Evolutionary conservation across 2,329 filamentous ascomycete genomes (phyloP).

Genomic region (Akanthomyces uredinophilus): DNA sequence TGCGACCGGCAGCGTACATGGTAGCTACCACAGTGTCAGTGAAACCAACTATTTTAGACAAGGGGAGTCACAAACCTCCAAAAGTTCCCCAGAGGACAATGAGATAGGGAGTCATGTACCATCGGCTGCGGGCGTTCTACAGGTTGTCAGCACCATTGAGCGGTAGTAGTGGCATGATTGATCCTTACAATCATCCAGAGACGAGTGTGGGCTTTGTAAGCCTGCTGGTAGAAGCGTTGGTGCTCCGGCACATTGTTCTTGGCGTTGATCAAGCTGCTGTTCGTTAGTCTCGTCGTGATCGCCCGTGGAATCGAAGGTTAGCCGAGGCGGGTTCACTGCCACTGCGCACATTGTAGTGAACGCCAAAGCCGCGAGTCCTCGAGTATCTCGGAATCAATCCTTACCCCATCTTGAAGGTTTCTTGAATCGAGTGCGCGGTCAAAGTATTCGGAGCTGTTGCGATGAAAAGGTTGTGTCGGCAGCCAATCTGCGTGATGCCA

Average conservation of each 20-base stretch:
- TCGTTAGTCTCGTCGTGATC: slow-evolving; percentile 25
- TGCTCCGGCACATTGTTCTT: slow-evolving; percentile 71
- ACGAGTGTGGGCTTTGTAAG: slow-evolving; percentile 63
- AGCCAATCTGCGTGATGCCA: slow-evolving; percentile 13
- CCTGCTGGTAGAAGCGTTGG: slow-evolving; percentile 70
- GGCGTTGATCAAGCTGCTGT: slow-evolving; percentile 57
- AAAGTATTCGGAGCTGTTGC: slow-evolving; percentile 12
- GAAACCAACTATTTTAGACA: background rate
- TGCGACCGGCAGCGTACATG: slow-evolving; percentile 70
- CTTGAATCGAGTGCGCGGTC: slow-evolving; percentile 16
- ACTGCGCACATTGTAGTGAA: background rate
- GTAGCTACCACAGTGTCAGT: slow-evolving; percentile 35
- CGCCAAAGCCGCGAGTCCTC: background rate
- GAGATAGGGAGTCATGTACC: slow-evolving; percentile 65
- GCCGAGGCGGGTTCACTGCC: slow-evolving; percentile 1
- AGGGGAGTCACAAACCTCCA: slow-evolving; percentile 46
- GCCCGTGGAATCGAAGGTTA: slow-evolving; percentile 12
- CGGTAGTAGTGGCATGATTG: slow-evolving; percentile 17
- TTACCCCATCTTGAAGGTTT: slow-evolving; percentile 38
- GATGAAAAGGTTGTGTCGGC: slow-evolving; percentile 20
- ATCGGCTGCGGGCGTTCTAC: slow-evolving; percentile 60
- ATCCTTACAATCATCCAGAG: slow-evolving; percentile 72
- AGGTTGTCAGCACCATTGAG: slow-evolving; percentile 12
- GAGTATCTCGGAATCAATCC: slow-evolving; percentile 15
- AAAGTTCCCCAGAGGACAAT: slow-evolving; percentile 57